Base-by-base conservation (phyloP, 176 grass and related monocot genomes). In the Tuctoria greenei region DNA sequence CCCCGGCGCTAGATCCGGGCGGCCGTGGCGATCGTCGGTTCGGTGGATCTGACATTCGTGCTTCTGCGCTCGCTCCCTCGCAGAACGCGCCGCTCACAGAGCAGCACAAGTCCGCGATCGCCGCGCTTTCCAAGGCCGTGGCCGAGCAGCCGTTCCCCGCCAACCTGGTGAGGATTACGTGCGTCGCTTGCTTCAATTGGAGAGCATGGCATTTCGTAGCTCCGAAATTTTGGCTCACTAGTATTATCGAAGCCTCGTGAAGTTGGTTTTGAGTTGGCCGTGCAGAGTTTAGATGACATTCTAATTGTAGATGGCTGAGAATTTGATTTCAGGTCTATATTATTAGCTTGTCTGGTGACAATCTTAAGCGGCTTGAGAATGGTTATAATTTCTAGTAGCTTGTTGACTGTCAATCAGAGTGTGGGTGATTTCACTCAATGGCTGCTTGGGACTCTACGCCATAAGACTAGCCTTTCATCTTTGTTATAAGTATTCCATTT, bases 51-150 rank as follows among this genome's bases (percentile, higher is more conserved):
- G 65, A 90, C 82, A 42, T 47, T 77, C 27, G 12, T 51, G 17
- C 64, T 12, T 72, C 72, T 18, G 38, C 12, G 36, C 74, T 40
- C 71, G 31, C 24, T 9, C 2, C 45, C 82, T 28, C 38, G 23
- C 82, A 98, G 95, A 98, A 88, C 36, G 91, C 91, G 17, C 95
- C 91, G 18, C 79, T 98, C 45, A 86, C 86, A 59, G 95, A 94
- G 76, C 84, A 90, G 75, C 95, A 98, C 67, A 94, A 98, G 63
- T 89, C 89, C 6, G 95, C 95, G 68, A 92, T 98, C 72, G 74
- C 86, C 75, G 95, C 91, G 23, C 89, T 98, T 34, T 94, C 95
- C 69, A 78, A 90, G 15, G 89, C 84, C 35, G 89, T 98, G 0
- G 57, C 84, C 4, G 95, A 98, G 73, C 82, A 91, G 20, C 91